A percentile compares a stretch with the other conserved stretches of the same genome.
These are phyloP conservation scores for Schwanniomyces vanrijiae DNA, from an alignment of 805 yeast species.

Conservation along the genomic window DNA sequence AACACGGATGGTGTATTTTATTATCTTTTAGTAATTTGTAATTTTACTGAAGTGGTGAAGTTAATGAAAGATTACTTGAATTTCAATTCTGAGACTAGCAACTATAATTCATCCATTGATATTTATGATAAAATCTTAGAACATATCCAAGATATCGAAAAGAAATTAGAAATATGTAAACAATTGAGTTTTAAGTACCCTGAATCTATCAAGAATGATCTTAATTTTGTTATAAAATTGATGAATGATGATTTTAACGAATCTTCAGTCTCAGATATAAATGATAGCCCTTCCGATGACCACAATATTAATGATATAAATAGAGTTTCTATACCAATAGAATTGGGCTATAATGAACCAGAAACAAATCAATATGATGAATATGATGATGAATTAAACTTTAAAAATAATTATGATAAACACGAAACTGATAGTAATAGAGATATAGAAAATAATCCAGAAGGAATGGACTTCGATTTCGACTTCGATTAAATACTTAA, in stretches of 20 bases:
- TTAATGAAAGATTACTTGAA: conserved; percentile 11
- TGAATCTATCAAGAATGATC: conserved; percentile 12
- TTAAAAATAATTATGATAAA: neutral
- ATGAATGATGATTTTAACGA: conserved; percentile 3
- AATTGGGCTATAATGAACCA: neutral
- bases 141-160: conserved; percentile 10
- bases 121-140: conserved; percentile 8
- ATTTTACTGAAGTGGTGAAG: conserved; percentile 21
- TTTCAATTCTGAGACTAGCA: conserved; percentile 5
- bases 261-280: neutral
- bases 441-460: neutral
- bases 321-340: neutral
- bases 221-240: conserved; percentile 4
- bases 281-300: conserved; percentile 1
- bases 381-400: neutral
- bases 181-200: conserved; percentile 25
- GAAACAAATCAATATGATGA: neutral
- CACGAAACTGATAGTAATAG: neutral
- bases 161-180: conserved; percentile 21
- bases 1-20: conserved; percentile 40
- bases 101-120: conserved; percentile 5
- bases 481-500: conserved; percentile 6
- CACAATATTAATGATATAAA: neutral
- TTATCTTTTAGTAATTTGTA: conserved; percentile 34
- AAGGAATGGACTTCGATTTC: conserved; percentile 6